phyloP scores from a whole-genome alignment of 1,284 basidiomycete genomes.

The Sporisorium graminicola region DNA sequence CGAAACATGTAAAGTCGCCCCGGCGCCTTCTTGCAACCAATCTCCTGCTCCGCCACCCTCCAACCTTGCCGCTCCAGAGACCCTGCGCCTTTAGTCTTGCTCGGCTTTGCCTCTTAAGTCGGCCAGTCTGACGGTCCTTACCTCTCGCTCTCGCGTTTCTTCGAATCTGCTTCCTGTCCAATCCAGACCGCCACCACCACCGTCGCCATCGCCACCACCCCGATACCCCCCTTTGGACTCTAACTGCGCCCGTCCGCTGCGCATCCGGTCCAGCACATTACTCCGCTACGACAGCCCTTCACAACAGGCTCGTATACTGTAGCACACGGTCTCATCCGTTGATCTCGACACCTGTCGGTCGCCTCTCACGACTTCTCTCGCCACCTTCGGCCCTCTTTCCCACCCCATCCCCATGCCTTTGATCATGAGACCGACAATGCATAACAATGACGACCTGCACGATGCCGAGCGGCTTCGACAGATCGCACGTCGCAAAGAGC shows the following conservation, averaged over 20 bases:
- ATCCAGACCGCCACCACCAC: not conserved
- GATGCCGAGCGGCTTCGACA: constrained; percentile 48
- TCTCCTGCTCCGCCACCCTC: not conserved
- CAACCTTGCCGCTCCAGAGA: no score
- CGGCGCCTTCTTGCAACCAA: not conserved
- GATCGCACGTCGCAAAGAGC: constrained; percentile 52
- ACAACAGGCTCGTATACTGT: not conserved
- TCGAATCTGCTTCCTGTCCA: not conserved
- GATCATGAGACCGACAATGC: constrained; percentile 25
- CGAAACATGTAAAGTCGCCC: not conserved
- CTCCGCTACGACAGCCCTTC: no score
- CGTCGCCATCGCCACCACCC: not conserved
- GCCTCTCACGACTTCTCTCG: not conserved
- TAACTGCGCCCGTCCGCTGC: not conserved
- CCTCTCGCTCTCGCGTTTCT: not conserved
- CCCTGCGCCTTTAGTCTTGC: not conserved
- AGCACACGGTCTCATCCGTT: not conserved
- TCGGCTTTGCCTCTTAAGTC: not conserved
- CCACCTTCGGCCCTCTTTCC: not conserved
- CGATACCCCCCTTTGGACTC: not conserved
- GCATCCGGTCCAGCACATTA: not conserved
- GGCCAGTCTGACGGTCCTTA: not conserved
- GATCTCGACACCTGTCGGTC: not conserved
- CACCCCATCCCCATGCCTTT: constrained; percentile 20
- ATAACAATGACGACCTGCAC: constrained; percentile 28